Percentiles rank a stretch among this genome's conserved stretches.
These are phyloP conservation scores for Mortierella sp. DNA, from an alignment of 371 early-diverging fungal species.

Conservation along the genomic window DNA sequence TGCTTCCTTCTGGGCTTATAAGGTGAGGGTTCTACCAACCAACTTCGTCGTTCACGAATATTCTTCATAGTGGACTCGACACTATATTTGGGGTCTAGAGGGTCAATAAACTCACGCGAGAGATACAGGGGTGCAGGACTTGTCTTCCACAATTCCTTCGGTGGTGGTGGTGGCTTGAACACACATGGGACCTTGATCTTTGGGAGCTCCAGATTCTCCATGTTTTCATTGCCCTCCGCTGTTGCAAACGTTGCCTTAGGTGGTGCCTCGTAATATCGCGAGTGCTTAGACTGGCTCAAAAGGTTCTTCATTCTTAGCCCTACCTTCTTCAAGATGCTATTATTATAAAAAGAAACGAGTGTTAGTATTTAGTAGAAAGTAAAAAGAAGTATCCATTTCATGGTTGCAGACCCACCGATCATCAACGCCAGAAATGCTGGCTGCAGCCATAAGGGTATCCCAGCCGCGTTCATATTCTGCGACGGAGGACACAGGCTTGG, in stretches of 20 bases:
- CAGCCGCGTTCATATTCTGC: slow-evolving; percentile 35
- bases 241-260: background rate
- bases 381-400: background rate
- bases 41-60: slow-evolving; percentile 3
- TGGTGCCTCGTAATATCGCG: slow-evolving; percentile 14
- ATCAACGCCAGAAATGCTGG: slow-evolving; percentile 37
- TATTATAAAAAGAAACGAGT: background rate
- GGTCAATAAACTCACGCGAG: slow-evolving; percentile 19
- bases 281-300: slow-evolving; percentile 17
- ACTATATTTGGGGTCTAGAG: slow-evolving; percentile 23
- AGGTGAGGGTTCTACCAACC: background rate
- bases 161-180: background rate
- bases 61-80: background rate
- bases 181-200: background rate
- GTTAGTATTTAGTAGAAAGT: background rate
- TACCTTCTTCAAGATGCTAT: slow-evolving; percentile 45
- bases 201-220: slow-evolving; percentile 1
- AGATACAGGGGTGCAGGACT: slow-evolving; percentile 8
- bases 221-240: background rate
- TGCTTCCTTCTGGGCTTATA: background rate
- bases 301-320: slow-evolving; percentile 31
- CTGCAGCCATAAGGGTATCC: slow-evolving; percentile 48
- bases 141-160: background rate
- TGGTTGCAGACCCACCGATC: slow-evolving; percentile 30
- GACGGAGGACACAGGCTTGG: slow-evolving; percentile 7